Evolutionary conservation across 2,329 filamentous ascomycete genomes (phyloP).

Genomic region (Botrytis pseudocinerea): DNA sequence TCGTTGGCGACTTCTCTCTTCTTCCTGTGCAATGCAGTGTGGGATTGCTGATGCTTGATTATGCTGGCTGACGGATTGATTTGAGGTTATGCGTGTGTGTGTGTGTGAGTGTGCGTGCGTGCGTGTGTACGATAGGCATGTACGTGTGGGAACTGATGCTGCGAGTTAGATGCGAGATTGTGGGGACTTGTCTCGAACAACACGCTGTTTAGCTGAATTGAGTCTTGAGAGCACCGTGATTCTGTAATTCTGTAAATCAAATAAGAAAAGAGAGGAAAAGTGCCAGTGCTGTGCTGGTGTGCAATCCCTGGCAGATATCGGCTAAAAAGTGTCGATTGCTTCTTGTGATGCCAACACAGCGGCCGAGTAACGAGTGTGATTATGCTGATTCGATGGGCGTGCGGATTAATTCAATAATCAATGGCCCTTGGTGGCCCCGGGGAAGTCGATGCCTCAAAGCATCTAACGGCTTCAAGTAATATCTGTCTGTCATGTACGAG

Average conservation of each 20-base stretch:
- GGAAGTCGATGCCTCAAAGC: neutral
- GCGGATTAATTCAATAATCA: neutral
- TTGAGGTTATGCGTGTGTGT: conserved; percentile 8
- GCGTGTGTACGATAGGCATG: neutral
- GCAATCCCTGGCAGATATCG: conserved; percentile 21
- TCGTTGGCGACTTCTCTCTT: neutral
- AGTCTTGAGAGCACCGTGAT: neutral
- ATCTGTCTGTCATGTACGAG: neutral
- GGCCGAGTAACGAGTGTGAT: conserved; percentile 8
- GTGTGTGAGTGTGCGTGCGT: neutral
- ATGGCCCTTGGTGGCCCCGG: neutral
- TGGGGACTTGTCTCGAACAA: conserved; percentile 23
- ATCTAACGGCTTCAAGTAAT: neutral
- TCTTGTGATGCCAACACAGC: conserved; percentile 35
- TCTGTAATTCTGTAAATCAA: conserved; percentile 12
- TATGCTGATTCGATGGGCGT: conserved; percentile 21
- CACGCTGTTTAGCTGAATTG: conserved; percentile 15
- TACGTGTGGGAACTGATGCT: conserved; percentile 11
- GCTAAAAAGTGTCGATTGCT: conserved; percentile 26
- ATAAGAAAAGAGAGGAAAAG: neutral
- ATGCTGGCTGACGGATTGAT: conserved; percentile 11
- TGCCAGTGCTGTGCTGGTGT: neutral
- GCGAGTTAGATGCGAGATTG: conserved; percentile 13
- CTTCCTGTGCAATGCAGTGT: conserved; percentile 11
- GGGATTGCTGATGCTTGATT: conserved; percentile 7